Base-by-base conservation (phyloP, 257 asterid species). In the Marsdenia floribunda region DNA sequence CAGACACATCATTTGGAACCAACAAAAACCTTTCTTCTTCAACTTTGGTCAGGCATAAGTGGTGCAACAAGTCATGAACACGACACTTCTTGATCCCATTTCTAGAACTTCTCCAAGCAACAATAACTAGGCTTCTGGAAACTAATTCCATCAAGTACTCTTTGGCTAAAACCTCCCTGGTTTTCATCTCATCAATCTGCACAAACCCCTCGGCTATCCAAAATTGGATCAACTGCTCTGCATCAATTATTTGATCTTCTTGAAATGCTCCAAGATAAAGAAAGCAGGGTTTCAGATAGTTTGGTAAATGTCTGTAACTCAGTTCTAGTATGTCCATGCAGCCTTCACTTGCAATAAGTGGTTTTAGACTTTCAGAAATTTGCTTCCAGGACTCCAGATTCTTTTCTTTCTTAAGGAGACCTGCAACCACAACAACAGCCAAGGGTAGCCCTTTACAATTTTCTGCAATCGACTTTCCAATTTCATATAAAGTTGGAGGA, bases 391-490 rank as follows among this genome's bases (percentile, higher is more conserved):
- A 57, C 6, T 57, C 35, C 9, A 2, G 0, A 4, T 46, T 53
- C 29, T 3, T 10, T 1, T 18, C 53, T 50, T 54, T 53, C 18
- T 24, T 9, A 22, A 73, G 70, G 22, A 58, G 22, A 44, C 76
- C 35, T 58, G 65, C 65, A 58, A 58, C 24, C 33, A 57, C 13
- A 1, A 57, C 63, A 57, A 57, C 22, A n/a, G 69, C 47, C 19
- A 73, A 64, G 14, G 76, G 76, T 59, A 73, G 22, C 18, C 76
- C 76, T 55, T 59, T 21, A 18, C 76, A 73, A 16, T 42, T 38
- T 22, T n/a, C 14, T 3, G 42, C 57, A 6, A 58, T 58, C 15
- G 22, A 0, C 42, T 57, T 40, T 14, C 76, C 76, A 3, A 6
- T 13, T 2, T 9, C 33, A 14, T n/a, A 24, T 4, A 75, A 60